Conservation (phyloP, 148 eudicot species). For the Camellia japonica region DNA sequence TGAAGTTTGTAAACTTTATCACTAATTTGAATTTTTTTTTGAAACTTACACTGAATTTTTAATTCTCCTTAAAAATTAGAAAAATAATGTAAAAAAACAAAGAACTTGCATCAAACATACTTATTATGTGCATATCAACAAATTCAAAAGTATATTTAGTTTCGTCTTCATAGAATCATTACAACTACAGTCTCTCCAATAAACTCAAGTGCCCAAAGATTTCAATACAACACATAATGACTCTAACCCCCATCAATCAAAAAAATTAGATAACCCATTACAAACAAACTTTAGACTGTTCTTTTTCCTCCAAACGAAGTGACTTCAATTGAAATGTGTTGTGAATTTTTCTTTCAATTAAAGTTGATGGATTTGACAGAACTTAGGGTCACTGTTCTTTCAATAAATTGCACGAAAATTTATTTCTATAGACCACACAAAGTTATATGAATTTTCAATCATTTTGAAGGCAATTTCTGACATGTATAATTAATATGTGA, state of each 20-base stretch:
- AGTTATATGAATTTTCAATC: neutral
- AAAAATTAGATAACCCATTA: slow-evolving; percentile 6
- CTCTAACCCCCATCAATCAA: slow-evolving; percentile 6
- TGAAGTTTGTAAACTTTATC: no score
- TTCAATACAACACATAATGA: slow-evolving; percentile 11
- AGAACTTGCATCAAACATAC: no score
- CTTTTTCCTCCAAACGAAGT: slow-evolving; percentile 12
- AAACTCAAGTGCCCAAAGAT: neutral
- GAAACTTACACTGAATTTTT: no score
- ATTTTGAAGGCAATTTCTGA: neutral
- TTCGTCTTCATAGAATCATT: neutral
- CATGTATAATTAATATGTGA: neutral
- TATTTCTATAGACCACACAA: neutral
- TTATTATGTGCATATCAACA: no score
- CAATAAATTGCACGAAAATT: neutral
- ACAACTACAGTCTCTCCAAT: slow-evolving; percentile 13
- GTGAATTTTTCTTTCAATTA: neutral
- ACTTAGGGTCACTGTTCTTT: slow-evolving; percentile 26
- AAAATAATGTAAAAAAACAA: no score
- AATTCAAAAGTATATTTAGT: no score
- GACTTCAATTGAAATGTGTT: slow-evolving; percentile 14
- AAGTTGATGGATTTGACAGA: slow-evolving; percentile 40
- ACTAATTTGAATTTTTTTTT: no score
- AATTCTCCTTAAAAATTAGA: no score
- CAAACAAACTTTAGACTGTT: neutral